phyloP scores from a whole-genome alignment of 768 basidiomycete species.

The Crepidotus variabilis region DNA sequence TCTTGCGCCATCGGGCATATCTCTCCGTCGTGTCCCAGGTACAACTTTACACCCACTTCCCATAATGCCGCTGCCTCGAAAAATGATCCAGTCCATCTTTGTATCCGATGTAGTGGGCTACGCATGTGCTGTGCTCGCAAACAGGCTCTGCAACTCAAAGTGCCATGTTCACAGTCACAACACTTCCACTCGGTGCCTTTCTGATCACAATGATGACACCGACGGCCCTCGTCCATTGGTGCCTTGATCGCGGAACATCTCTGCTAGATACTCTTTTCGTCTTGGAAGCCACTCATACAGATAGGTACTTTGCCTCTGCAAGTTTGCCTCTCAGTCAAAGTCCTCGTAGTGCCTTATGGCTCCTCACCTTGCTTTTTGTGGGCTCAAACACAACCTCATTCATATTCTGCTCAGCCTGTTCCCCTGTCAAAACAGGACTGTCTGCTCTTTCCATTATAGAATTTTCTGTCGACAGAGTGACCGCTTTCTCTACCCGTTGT shows the following conservation, averaged over 20 bases:
- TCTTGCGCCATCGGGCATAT: neutral
- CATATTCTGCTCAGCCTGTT: no score
- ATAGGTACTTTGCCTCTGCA: neutral
- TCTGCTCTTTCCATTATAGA: no score
- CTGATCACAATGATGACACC: neutral
- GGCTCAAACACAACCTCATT: no score
- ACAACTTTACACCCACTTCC: neutral
- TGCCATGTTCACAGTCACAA: neutral
- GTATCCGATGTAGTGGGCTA: constrained; percentile 13
- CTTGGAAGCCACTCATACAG: neutral
- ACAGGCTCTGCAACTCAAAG: neutral
- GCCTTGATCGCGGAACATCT: neutral
- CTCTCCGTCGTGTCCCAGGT: neutral
- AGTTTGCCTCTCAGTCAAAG: neutral
- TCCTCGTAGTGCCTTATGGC: neutral
- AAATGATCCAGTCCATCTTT: constrained; percentile 14
- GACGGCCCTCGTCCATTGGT: neutral
- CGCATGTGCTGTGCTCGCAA: constrained; percentile 1
- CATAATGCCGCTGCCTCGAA: neutral
- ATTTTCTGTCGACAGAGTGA: no score
- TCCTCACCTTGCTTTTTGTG: neutral
- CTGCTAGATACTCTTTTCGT: neutral
- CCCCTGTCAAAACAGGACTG: no score
- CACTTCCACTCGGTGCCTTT: neutral
- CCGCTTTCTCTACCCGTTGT: no score